Evolutionary conservation across 2,329 filamentous ascomycete species (phyloP).

Genomic region (Diaporthe sp.): DNA sequence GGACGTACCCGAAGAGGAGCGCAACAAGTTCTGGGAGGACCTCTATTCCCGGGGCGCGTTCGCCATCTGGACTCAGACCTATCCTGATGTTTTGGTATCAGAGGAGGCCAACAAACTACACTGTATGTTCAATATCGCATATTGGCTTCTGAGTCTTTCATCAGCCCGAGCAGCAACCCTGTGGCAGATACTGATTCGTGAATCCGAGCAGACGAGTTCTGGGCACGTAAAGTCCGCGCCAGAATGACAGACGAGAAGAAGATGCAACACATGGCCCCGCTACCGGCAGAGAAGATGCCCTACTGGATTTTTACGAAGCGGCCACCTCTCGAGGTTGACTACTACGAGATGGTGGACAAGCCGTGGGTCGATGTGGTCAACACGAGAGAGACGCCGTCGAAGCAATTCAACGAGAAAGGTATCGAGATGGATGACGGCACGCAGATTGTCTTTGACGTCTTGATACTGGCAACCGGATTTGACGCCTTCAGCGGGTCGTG

Average conservation of each 20-base stretch:
- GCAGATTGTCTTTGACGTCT: slow-evolving; percentile 53
- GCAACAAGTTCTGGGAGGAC: slow-evolving; percentile 58
- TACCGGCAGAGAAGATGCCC: slow-evolving; percentile 61
- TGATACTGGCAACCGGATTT: slow-evolving; percentile 54
- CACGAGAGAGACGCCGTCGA: slow-evolving; percentile 59
- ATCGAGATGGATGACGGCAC: slow-evolving; percentile 56
- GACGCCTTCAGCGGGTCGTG: slow-evolving; percentile 51
- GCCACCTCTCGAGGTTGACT: slow-evolving; percentile 32
- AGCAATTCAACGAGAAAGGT: slow-evolving; percentile 54
- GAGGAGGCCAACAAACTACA: slow-evolving; percentile 59
- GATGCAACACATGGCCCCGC: slow-evolving; percentile 61
- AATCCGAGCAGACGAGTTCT: slow-evolving; percentile 57
- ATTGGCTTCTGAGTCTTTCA: accelerated
- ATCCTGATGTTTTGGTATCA: slow-evolving; percentile 60
- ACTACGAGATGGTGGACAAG: slow-evolving; percentile 47
- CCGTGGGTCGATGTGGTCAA: slow-evolving; percentile 61
- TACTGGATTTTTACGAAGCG: slow-evolving; percentile 60
- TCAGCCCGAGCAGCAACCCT: background rate
- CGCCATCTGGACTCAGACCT: slow-evolving; percentile 59
- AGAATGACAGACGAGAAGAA: slow-evolving; percentile 61
- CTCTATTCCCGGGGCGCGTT: slow-evolving; percentile 64
- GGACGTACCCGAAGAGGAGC: slow-evolving; percentile 54
- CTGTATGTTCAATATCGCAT: background rate
- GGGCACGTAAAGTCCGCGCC: slow-evolving; percentile 58
- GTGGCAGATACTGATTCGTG: background rate